Evolutionary conservation across 2,329 filamentous ascomycete species (phyloP), one percentile per base, ranked within the genome.

Genomic region (Aspergillus fischeri): DNA sequence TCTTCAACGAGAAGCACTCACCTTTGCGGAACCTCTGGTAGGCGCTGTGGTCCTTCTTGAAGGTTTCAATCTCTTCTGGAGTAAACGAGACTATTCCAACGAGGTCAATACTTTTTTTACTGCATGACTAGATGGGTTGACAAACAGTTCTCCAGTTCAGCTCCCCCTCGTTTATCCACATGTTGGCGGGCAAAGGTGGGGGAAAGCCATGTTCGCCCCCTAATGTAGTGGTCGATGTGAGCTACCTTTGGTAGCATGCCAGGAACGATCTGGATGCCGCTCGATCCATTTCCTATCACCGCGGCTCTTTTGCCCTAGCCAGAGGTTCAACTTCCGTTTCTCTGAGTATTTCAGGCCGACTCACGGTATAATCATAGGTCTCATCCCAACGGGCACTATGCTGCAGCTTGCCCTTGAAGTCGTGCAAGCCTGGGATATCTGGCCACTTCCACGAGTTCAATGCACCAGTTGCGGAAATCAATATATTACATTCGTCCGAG

Each of bases 321-420:
- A 21, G 42, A 45, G n/a, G 21, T 2, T 45, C 42, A 45, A 20
- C 42, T 45, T 21, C 8, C 9, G 3, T 45, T 11, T 21, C 6
- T 20, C 17, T 5, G 3, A 10, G 11, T 11, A 17, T 3, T 25
- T 10, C 14, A 10, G 20, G 1, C 14, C 7, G n/a, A 58, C 67
- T 21, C 59, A 70, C 69, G 17, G 53, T 68, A 51, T 72, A 69
- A 38, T 74, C 69, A 61, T 70, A 75, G 0, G 58, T 62, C 24
- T 73, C 65, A 49, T 77, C 73, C 76, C 77, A 81, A 4, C 51
- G 54, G 4, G 79, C 79, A 49, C 70, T 77, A 58, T 81, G 79
- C 49, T 79, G 60, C 4, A 80, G 57, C 51, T 74, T 71, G 1
- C 78, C 78, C 54, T 77, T 70, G 62, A 82, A 83, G 3, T 70